These are phyloP conservation scores for Elasticomyces elasticus DNA, from an alignment of 495 filamentous ascomycete species.

Conservation along the genomic window DNA sequence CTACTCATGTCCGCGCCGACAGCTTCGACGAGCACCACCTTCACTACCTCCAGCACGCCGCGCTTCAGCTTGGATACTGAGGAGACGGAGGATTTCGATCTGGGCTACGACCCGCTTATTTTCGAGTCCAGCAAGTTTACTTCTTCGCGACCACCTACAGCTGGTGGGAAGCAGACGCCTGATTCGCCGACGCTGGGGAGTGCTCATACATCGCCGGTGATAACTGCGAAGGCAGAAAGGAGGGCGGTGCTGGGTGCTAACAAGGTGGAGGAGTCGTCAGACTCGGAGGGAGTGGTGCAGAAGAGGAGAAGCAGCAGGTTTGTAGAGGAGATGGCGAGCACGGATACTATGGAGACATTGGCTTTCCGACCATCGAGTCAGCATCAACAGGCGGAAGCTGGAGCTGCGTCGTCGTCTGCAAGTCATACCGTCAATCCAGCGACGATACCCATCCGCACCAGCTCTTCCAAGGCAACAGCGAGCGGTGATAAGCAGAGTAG, in stretches of 20 bases:
- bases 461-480: constrained; percentile 11
- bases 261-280: not conserved
- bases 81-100: not conserved
- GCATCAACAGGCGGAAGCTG: not conserved
- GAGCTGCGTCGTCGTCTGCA: not conserved
- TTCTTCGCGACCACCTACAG: not conserved
- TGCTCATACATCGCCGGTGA: not conserved
- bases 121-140: not conserved
- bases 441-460: constrained; percentile 20
- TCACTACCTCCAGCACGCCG: not conserved
- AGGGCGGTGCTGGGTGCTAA: too few species aligned
- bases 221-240: not conserved
- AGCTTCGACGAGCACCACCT: not conserved
- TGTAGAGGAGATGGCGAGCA: not conserved
- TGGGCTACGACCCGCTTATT: not conserved
- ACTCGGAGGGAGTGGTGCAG: not conserved
- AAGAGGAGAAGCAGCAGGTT: not conserved
- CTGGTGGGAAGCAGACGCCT: not conserved
- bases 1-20: not conserved
- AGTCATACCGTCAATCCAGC: constrained; percentile 17
- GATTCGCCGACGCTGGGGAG: constrained; percentile 1
- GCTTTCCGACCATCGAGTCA: not conserved
- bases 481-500: constrained; percentile 3
- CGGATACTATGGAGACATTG: not conserved
- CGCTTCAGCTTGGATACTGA: not conserved